Conservation (phyloP, 2,329 filamentous ascomycete species). For the Arthrocladium fulminans region DNA sequence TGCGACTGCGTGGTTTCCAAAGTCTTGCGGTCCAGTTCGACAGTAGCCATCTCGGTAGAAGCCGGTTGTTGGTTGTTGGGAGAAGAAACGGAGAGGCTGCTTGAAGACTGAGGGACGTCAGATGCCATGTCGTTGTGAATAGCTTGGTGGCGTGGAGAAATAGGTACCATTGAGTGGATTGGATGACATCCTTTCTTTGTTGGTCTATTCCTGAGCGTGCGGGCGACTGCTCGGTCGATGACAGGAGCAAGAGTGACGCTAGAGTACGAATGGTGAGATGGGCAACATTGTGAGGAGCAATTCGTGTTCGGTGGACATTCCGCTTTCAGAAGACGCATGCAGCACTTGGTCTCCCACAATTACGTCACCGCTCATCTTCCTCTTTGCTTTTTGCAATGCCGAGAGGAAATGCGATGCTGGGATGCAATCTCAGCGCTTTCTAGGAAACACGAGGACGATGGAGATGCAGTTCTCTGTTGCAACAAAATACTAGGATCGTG, state of each 20-base stretch:
- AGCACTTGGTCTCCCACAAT: background rate
- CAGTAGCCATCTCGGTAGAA: constrained; percentile 58
- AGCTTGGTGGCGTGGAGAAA: background rate
- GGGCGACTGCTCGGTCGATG: background rate
- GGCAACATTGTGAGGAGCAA: background rate
- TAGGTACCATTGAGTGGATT: constrained; percentile 8
- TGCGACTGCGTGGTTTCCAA: constrained; percentile 53
- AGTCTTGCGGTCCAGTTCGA: constrained; percentile 45
- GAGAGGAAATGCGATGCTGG: too few species aligned
- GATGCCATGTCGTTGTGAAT: background rate
- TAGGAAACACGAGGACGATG: too few species aligned
- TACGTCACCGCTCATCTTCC: background rate
- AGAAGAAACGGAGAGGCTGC: constrained; percentile 50
- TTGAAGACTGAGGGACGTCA: constrained; percentile 40
- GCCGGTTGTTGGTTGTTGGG: constrained; percentile 50
- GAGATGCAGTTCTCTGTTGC: too few species aligned
- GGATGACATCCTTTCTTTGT: constrained; percentile 7
- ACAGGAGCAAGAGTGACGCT: background rate
- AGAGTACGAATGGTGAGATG: background rate
- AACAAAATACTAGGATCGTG: too few species aligned
- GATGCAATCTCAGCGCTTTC: too few species aligned
- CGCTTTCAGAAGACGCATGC: background rate
- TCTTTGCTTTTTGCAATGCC: background rate
- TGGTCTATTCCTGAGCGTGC: background rate
- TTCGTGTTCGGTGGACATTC: background rate